Base-by-base conservation (phyloP, 371 early-diverging fungal genomes). In the Mucor lusitanicus region DNA sequence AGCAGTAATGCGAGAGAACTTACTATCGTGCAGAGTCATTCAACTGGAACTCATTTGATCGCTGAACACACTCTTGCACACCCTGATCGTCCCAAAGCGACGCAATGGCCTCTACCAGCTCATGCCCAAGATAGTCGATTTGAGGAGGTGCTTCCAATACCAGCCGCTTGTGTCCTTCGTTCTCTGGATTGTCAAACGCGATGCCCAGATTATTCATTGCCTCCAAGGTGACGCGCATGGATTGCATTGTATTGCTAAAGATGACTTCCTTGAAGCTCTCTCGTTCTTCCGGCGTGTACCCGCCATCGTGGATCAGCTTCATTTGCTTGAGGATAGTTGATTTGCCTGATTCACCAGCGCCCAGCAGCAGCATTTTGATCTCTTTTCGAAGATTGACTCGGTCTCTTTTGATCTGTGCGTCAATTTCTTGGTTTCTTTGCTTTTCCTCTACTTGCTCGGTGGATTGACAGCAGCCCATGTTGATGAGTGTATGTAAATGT, bases 311-410 rank as follows among this genome's bases (percentile, higher is more conserved):
- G 69, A 98, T 96, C 37, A 97, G 86, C 73, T 93, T 92, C 96
- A 98, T 97, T 74, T 98, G 97, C 77, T 98, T 98, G 40, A 98
- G 79, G 63, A 98, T 93, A 21, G 98, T 98, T 48, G 93, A 92
- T 79, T 98, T 98, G 30, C 98, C 98, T 1, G 97, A 96, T 82
- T 98, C 98, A 55, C 98, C 98, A 21, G 97, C 95, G 50, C 98
- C 97, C 17, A 98, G 86, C 56, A 98, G 81, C 27, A 98, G 83
- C 92, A 97, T 92, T 87, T 98, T 98, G 70, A 97, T 91, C 80
- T 97, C 97, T 72, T 92, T 93, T 55, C 88, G 83, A 82, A 92
- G 76, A 57, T 84, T 87, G 55, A 87, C 74, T 57, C 91, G 86
- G 65, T 97, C 97, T 56, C 85, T 79, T 73, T 90, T 92, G 60